Evolutionary conservation across 1,139 yeast genomes (phyloP).

Genomic region (Saccharomyces pastorianus): DNA sequence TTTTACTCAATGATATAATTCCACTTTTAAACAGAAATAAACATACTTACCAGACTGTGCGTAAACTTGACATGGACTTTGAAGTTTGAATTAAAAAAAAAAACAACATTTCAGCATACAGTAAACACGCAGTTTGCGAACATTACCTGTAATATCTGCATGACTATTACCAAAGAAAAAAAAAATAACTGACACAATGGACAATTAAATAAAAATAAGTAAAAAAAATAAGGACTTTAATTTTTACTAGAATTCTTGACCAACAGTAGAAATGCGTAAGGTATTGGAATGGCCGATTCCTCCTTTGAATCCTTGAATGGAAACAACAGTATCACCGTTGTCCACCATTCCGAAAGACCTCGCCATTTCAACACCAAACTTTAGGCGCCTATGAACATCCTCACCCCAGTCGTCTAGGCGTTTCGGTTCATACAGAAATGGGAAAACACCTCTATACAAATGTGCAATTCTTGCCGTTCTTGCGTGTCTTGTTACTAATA

Average conservation of each 20-base stretch:
- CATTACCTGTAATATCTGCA: neutral
- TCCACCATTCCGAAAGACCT: conserved; percentile 74
- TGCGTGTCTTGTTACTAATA: conserved; percentile 95
- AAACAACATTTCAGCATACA: neutral
- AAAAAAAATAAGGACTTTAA: neutral
- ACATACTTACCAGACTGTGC: conserved; percentile 19
- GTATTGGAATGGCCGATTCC: conserved; percentile 99
- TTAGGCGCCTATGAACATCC: conserved; percentile 91
- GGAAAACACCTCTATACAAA: conserved; percentile 97
- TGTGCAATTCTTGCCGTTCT: conserved; percentile 91
- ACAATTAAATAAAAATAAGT: neutral
- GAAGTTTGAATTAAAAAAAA: conserved; percentile 9
- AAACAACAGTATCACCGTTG: conserved; percentile 84
- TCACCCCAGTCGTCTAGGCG: conserved; percentile 83
- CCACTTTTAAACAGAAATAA: conserved; percentile 23
- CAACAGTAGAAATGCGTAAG: conserved; percentile 55
- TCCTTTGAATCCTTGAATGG: conserved; percentile 98
- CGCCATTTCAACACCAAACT: conserved; percentile 90
- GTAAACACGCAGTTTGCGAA: neutral
- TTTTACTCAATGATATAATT: conserved; percentile 18
- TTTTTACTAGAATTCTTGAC: conserved; percentile 3
- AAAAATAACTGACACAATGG: neutral
- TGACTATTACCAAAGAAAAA: neutral
- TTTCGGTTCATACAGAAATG: conserved; percentile 70
- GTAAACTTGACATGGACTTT: conserved; percentile 20